Evolutionary conservation across 441 rosid species (phyloP).

Genomic region (Pelargonium myrrhifolium): DNA sequence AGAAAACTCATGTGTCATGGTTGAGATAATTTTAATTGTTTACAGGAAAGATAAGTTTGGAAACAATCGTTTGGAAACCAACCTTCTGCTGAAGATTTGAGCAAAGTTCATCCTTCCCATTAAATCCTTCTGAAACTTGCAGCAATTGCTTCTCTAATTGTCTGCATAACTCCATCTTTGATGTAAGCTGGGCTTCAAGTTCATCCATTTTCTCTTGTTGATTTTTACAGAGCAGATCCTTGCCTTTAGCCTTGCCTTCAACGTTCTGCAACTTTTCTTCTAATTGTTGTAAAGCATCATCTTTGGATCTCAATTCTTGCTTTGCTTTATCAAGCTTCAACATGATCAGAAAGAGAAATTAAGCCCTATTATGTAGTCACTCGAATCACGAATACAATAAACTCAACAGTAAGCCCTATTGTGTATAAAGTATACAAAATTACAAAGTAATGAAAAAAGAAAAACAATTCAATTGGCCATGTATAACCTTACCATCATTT

Average conservation of each 20-base stretch:
- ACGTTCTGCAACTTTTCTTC: constrained; percentile 2
- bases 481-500: constrained; percentile 53
- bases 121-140: not conserved
- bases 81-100: constrained; percentile 2
- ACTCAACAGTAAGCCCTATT: not conserved
- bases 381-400: not conserved
- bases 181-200: not conserved
- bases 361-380: not conserved
- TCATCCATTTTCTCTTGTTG: not conserved
- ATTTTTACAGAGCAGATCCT: constrained; percentile 1
- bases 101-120: constrained; percentile 5
- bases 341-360: not conserved
- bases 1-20: not conserved
- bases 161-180: not conserved
- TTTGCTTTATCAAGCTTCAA: constrained; percentile 3
- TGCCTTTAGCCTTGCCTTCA: not conserved
- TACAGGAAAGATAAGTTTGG: too few species aligned
- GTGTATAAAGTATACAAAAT: not conserved
- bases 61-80: not conserved
- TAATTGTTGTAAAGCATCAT: not conserved
- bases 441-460: not conserved
- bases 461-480: not conserved
- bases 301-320: constrained; percentile 2
- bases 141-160: constrained; percentile 5
- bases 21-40: not conserved